Evolutionary conservation across 1,284 basidiomycete genomes (phyloP), one percentile per base, ranked within the genome.

Genomic region (Ganoderma leucocontextum): DNA sequence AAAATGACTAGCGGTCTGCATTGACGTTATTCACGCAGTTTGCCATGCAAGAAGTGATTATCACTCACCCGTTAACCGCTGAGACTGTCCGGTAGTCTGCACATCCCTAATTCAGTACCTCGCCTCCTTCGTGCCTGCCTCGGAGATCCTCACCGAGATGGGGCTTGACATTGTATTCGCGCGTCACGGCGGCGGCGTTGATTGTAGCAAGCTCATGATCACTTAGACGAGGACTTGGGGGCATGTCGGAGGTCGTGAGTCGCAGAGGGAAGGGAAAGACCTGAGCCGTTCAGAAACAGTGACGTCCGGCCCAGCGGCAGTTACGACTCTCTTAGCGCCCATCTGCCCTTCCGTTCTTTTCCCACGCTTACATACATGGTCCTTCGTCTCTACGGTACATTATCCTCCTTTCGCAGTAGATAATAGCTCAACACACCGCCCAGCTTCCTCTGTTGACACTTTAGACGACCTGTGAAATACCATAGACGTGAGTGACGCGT

Each of bases 71-170:
- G 79, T 99, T 99, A 81, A 99, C 94, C 72, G 95, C 96, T 78
- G 95, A 95, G 65, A 98, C 96, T 55, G 96, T 98, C 70, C 95
- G 90, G 83, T 98, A 98, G 82, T 98, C 96, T 96, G 80, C 60
- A 72, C 41, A 52, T 53, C 63, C 59, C 41, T 49, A 33, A 55
- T 41, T 76, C 60, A 77, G 74, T 60, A 61, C 42, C 42, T 60
- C 36, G 58, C 61, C 19, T 13, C 53, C 19, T 9, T 15, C 39
- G 10, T 36, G 57, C 52, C 41, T 38, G 58, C 13, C 17, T 33
- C 59, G 55, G 33, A 33, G 41, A 66, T 70, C 64, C 78, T 70
- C 78, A 96, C 96, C 96, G 74, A 98, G 86, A 81, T 97, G 94
- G 60, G 97, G 97, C 76, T 98, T 86, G 71, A 94, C 92, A 74